Evolutionary conservation across 75 land plant species (phyloP).

Genomic region (Isoetes taiwanensis): DNA sequence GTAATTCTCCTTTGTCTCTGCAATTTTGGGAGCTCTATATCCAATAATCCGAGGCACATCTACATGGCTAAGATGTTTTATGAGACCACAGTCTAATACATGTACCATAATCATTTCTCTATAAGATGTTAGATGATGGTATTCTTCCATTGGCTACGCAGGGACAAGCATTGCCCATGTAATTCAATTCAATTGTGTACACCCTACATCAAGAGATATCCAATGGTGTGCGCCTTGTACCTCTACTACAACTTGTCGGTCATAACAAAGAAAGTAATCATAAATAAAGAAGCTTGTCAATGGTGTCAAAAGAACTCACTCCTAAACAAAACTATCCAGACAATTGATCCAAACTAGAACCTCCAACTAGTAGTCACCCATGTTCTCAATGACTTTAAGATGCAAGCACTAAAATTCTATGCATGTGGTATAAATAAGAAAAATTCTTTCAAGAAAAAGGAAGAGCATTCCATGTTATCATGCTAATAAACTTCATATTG

Average conservation of each 20-base stretch:
- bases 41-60: slow-evolving; percentile 48
- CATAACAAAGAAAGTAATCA: not conserved
- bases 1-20: slow-evolving; percentile 57
- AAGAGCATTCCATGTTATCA: slow-evolving; percentile 55
- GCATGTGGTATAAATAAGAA: not conserved
- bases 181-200: too few relatives aligned
- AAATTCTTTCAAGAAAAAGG: not conserved
- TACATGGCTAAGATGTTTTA: slow-evolving; percentile 18
- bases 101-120: slow-evolving; percentile 34
- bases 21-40: slow-evolving; percentile 80
- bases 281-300: too few relatives aligned
- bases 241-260: slow-evolving; percentile 83
- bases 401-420: too few relatives aligned
- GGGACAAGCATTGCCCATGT: slow-evolving; percentile 50
- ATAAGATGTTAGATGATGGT: slow-evolving; percentile 77
- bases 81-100: slow-evolving; percentile 46
- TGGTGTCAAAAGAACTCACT: too few relatives aligned
- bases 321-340: too few relatives aligned
- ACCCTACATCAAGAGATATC: too few relatives aligned
- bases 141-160: slow-evolving; percentile 60
- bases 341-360: too few relatives aligned
- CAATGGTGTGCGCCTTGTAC: slow-evolving; percentile 57
- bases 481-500: slow-evolving; percentile 72
- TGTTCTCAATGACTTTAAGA: too few relatives aligned
- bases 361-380: too few relatives aligned